These are phyloP conservation scores for Amauroascus verrucosus DNA, from an alignment of 2,329 filamentous ascomycete species.

Conservation along the genomic window DNA sequence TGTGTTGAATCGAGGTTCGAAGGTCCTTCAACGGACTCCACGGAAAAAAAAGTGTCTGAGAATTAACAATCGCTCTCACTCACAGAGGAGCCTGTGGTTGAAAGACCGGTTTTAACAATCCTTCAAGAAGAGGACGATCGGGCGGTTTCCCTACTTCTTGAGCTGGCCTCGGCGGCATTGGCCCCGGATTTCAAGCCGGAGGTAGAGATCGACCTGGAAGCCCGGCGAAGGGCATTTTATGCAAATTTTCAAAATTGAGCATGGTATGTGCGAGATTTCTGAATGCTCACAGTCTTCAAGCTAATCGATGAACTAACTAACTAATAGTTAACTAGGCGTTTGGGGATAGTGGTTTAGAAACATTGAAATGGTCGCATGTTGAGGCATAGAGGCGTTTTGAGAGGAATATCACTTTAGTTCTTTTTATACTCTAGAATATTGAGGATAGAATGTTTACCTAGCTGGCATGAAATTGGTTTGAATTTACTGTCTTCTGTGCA, in stretches of 20 bases:
- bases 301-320: not conserved
- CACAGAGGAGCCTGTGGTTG: not conserved
- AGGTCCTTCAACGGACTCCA: not conserved
- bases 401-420: too few relatives aligned
- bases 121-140: slow-evolving; percentile 15
- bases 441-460: too few relatives aligned
- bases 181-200: slow-evolving; percentile 16
- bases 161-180: slow-evolving; percentile 18
- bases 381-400: too few relatives aligned
- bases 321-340: too few relatives aligned
- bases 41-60: not conserved
- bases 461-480: too few relatives aligned
- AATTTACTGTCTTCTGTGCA: too few relatives aligned
- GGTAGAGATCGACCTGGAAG: slow-evolving; percentile 16
- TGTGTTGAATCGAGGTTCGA: not conserved
- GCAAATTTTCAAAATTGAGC: slow-evolving; percentile 3
- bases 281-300: not conserved
- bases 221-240: slow-evolving; percentile 13
- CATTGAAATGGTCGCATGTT: too few relatives aligned
- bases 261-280: not conserved
- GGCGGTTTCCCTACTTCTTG: slow-evolving; percentile 16
- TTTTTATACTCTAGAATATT: too few relatives aligned
- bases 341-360: not conserved
- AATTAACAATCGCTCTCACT: not conserved
- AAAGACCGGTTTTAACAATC: slow-evolving; percentile 5